Evolutionary conservation across 2,329 filamentous ascomycete species (phyloP), one percentile per base, ranked within the genome.

Genomic region (Magnaporthiopsis incrustans): DNA sequence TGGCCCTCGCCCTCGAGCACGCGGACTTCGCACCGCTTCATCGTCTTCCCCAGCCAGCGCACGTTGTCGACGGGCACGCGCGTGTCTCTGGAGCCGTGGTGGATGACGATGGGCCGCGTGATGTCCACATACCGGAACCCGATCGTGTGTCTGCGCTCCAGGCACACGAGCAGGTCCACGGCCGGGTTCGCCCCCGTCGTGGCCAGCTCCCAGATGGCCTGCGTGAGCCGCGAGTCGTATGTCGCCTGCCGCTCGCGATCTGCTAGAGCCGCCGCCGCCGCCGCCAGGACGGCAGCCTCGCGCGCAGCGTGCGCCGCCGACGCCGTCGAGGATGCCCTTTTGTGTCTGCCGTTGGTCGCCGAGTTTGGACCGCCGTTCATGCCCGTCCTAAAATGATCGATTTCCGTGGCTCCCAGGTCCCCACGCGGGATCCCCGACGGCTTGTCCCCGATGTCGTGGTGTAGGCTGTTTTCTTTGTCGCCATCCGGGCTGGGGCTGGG

Each of bases 81-180:
- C 8, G 89, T 92, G 72, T 99, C 95, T 70, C 90, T 88, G 71
- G 87, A 91, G 53, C 95, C 95, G 73, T 99, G 95, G 71, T 97
- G 94, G 68, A 99, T 97, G 30, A 97, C 89, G 0, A 98, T 90
- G 0, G 91, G 86, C 11, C 92, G 86, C 7, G 90, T 96, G 68
- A 99, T 97, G 73, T 99, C 95, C 25, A 97, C 94, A 73, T 99
- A 99, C 61, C 93, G 87, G 78, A 99, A 99, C 0, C 95, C 95
- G 70, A 99, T 97, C 0, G 90, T 88, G 70, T 96, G 92, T 33
- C 91, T 85, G 27, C 95, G 87, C 75, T 99, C 95, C 1, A 99
- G 82, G 73, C 95, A 99, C 7, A 97, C 90, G 1, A 99, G 81
- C 25, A 99, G 79, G 74, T 99, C 95, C 0, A 96, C 91, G 0